Base-by-base conservation (phyloP, 2,329 filamentous ascomycete species). In the Ceratocystis lukuohia region DNA sequence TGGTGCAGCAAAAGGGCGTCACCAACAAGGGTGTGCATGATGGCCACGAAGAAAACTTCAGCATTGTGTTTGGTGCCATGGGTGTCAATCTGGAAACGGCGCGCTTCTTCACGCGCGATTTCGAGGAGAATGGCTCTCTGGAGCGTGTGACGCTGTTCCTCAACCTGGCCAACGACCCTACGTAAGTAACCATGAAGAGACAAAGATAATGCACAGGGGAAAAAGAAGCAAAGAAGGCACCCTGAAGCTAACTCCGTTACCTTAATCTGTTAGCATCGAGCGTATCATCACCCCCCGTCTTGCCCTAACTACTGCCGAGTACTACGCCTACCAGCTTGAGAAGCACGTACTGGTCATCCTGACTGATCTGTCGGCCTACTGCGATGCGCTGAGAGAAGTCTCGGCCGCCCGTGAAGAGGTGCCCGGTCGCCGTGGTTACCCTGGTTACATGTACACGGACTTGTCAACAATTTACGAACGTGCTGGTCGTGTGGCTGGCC, bases 361-460 rank as follows among this genome's bases (percentile, higher is more conserved):
- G 75, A 99, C 95, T 65, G 94, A 99, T 83, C 80, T 99, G 72
- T 94, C 94, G 1, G 91, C 94, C 62, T 99, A 99, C 83, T 99
- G 95, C 77, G 94, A 99, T 77, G 95, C 94, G 71, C 88, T 99
- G 70, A 94, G 94, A 84, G 94, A 99, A 79, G 94, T 99, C 63
- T 99, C 94, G 15, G 93, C 94, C 65, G 94, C 94, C 65, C 86
- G 94, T 80, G 94, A 99, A 83, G 94, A 99, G 86, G 94, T 99
- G 56, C 94, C 94, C 50, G 94, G 94, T 83, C 93, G 94, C 77
- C 93, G 94, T 86, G 94, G 94, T 84, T 99, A 94, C 81, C 94
- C 94, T 65, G 94, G 94, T 89, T 99, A 99, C 84, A 99, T 99
- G 94, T 99, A 99, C 83, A 99, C 94, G 72, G 95, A 99, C 85